phyloP scores from a whole-genome alignment of 1,284 basidiomycete genomes.

The Agroathelia rolfsii region DNA sequence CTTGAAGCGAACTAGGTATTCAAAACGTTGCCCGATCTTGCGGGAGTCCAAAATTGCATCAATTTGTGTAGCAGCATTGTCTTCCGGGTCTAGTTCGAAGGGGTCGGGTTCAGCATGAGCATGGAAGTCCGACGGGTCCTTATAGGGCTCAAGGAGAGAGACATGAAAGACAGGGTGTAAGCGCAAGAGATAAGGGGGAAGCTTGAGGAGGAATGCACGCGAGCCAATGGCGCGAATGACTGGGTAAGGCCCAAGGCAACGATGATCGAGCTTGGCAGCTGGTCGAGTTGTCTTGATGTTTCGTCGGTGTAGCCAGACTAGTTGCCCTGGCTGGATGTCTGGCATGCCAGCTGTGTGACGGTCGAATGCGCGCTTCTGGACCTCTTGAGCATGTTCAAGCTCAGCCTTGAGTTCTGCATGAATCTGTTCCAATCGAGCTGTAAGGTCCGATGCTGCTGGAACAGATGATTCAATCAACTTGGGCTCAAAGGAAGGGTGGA shows the following conservation, averaged over 20 bases:
- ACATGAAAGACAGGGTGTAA: slow-evolving; percentile 32
- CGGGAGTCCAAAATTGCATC: slow-evolving; percentile 17
- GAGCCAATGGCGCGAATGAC: slow-evolving; percentile 17
- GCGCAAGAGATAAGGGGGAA: slow-evolving; percentile 21
- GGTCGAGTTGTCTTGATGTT: slow-evolving; percentile 29
- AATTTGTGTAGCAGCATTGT: slow-evolving; percentile 15
- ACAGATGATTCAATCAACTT: slow-evolving; percentile 15
- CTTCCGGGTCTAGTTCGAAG: slow-evolving; percentile 11
- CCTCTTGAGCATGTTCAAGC: slow-evolving; percentile 18
- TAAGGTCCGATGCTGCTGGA: slow-evolving; percentile 16
- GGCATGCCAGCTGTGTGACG: slow-evolving; percentile 15
- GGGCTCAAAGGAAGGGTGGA: slow-evolving; percentile 19
- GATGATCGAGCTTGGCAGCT: slow-evolving; percentile 27
- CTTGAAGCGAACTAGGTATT: slow-evolving; percentile 23
- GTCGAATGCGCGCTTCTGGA: slow-evolving; percentile 18
- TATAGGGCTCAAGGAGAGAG: slow-evolving; percentile 26
- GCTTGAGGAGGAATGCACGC: slow-evolving; percentile 20
- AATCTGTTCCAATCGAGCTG: slow-evolving; percentile 12
- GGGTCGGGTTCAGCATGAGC: slow-evolving; percentile 14
- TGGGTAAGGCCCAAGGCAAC: slow-evolving; percentile 26
- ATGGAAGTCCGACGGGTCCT: slow-evolving; percentile 15
- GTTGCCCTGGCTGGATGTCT: slow-evolving; percentile 21
- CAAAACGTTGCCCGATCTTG: slow-evolving; percentile 20
- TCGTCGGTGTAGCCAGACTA: slow-evolving; percentile 23
- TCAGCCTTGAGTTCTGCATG: slow-evolving; percentile 19